These are phyloP conservation scores for Aspergillus ruber DNA, from an alignment of 2,329 filamentous ascomycete species.

Conservation along the genomic window DNA sequence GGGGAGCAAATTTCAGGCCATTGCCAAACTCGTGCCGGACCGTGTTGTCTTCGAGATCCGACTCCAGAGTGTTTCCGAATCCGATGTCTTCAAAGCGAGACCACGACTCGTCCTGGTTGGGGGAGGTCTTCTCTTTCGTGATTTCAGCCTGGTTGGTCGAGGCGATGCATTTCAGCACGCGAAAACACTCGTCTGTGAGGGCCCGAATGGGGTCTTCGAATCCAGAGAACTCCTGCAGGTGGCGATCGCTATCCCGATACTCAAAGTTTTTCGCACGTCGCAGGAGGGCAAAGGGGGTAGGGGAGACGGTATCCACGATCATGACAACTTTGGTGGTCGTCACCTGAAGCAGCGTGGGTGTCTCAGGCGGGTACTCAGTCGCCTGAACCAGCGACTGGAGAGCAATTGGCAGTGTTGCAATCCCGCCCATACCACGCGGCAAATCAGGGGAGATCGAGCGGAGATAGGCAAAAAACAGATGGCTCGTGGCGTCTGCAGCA, in stretches of 20 bases:
- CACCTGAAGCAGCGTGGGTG: conserved; percentile 68
- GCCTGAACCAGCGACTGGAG: conserved; percentile 85
- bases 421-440: conserved; percentile 62
- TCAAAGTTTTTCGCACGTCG: conserved; percentile 91
- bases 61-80: conserved; percentile 68
- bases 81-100: conserved; percentile 94
- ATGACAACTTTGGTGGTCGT: conserved; percentile 86
- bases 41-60: conserved; percentile 58
- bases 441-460: conserved; percentile 79
- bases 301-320: conserved; percentile 92
- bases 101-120: conserved; percentile 82
- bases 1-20: conserved; percentile 59
- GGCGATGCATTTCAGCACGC: conserved; percentile 83
- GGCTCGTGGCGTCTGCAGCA: conserved; percentile 90
- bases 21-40: conserved; percentile 34
- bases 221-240: conserved; percentile 77
- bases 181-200: conserved; percentile 85
- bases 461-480: conserved; percentile 96
- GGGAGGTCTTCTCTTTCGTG: conserved; percentile 65
- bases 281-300: conserved; percentile 84
- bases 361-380: conserved; percentile 86
- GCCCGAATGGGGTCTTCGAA: conserved; percentile 85
- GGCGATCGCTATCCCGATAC: conserved; percentile 80
- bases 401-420: conserved; percentile 80
- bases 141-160: conserved; percentile 78